A percentile compares a stretch with the other conserved stretches of the same genome.
Evolutionary conservation across 306 rosid species (phyloP).

Genomic region (Begonia masoniana): DNA sequence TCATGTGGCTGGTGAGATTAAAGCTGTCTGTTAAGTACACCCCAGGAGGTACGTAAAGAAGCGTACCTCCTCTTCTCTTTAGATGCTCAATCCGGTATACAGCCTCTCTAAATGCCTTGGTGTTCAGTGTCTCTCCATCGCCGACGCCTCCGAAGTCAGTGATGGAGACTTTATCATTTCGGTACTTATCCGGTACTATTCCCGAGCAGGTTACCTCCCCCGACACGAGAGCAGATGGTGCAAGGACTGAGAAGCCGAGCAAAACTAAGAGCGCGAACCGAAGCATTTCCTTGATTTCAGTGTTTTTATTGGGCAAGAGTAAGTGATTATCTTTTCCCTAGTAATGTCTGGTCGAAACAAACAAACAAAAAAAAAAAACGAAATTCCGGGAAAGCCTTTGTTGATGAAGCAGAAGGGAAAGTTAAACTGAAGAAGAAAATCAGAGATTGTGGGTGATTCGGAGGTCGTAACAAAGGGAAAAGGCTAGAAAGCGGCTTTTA

Average conservation of each 20-base stretch:
- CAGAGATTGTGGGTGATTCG: background rate
- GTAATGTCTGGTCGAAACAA: background rate
- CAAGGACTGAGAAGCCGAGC: conserved; percentile 11
- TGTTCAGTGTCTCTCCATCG: conserved; percentile 62
- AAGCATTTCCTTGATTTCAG: conserved; percentile 16
- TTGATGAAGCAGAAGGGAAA: no score
- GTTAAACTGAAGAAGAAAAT: background rate
- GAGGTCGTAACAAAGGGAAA: conserved; percentile 3
- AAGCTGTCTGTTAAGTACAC: conserved; percentile 64
- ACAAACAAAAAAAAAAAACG: background rate
- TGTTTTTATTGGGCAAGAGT: background rate
- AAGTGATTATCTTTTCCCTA: background rate
- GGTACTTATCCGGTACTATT: conserved; percentile 40
- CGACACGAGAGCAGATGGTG: conserved; percentile 3
- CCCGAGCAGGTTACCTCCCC: conserved; percentile 45
- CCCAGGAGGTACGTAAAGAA: conserved; percentile 69
- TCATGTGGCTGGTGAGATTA: conserved; percentile 72
- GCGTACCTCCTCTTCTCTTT: conserved; percentile 53
- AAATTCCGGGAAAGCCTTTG: background rate
- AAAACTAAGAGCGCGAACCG: conserved; percentile 11
- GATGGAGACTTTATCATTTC: conserved; percentile 53
- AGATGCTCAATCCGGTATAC: conserved; percentile 54
- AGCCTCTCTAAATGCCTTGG: conserved; percentile 63
- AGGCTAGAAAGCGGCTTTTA: background rate
- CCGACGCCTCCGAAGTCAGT: conserved; percentile 66